Base-by-base conservation (phyloP, 306 rosid genomes). In the Dryas octopetala region DNA sequence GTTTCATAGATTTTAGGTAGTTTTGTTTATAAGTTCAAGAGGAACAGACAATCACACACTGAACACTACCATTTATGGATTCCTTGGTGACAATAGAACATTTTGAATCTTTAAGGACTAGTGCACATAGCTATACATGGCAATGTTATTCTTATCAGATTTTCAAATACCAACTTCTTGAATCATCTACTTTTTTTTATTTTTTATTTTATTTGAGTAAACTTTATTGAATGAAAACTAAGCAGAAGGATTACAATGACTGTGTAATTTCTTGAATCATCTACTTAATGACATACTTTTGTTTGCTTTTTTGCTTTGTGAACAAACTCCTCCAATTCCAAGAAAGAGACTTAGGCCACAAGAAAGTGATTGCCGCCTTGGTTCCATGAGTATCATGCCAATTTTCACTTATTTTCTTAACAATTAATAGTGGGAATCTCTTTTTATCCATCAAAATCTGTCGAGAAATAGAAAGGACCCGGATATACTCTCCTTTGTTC, bases 291-390 rank as follows among this genome's bases (percentile, higher is more conserved):
- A 53, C 65, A 63, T 63, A 45, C 16, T 70, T 61, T 41, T 32
- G 58, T 71, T 70, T 64, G 65, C 61, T 63, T 72, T 63, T 72
- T 66, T 66, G 68, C 55, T 66, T 53, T 11, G 52, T 45, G 43
- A 59, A 79, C 32, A 52, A 74, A 57, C 62, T 41, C 64, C 77
- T 64, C 74, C 52, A 69, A 69, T 28, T 19, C 73, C 84, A 75
- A 77, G 46, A 71, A 77, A 70, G 51, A 40, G 75, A 79, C 53
- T 73, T 40, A 17, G n/a, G 26, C 23, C 4, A 15, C 61, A 50
- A 10, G 70, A 44, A 64, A 44, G 10, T n/a, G 70, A 65, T 16
- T 60, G 41, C n/a, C 65, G 32, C 1, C 12, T 19, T 60, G 44
- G 65, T 32, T 47, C 57, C 58, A 48, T 13, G 45, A 48, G 28